Base-by-base conservation (phyloP, 495 filamentous ascomycete genomes). In the Lepidopterella palustris region DNA sequence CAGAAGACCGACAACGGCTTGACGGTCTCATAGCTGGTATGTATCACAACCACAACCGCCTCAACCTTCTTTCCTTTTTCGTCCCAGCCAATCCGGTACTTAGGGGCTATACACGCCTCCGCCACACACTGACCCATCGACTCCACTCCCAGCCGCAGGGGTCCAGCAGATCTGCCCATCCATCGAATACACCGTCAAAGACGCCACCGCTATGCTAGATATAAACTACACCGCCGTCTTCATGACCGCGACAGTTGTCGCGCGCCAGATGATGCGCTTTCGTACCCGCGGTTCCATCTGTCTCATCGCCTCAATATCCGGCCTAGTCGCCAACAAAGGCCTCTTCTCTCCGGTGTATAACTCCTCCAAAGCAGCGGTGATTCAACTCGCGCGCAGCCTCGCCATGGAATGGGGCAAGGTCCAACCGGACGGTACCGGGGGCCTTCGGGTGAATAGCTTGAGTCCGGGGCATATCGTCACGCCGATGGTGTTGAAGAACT, bases 181-280 rank as follows among this genome's bases (percentile, higher is more conserved):
- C 24, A 39, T 66, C 53, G 59, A 89, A 35, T 89, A 90, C 70
- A 78, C 78, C 3, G 74, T 79, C 45, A 78, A 84, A 54, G 85
- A 89, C 64, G 81, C 85, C 60, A 82, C 82, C 55, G 77, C 77
- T 55, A 87, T 91, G 84, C 79, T 92, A 70, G 81, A 82, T 49
- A 78, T 88, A 55, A 92, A 92, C 66, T 85, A 88, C 61, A 88
- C 84, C 0, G 89, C 87, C 18, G 84, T 87, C 8, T 88, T 90
- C 71, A 83, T 89, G 78, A 86, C 86, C 1, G 81, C 87, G 0
- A 80, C 86, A 60, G 83, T 85, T 9, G 82, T 80, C 8, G 88
- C 88, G 13, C 80, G 84, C 64, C 81, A 88, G 66, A 92, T 92
- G 87, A 80, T 89, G 65, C 80, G 79, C 57, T 87, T 85, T 72